Evolutionary conservation across 768 basidiomycete species (phyloP), one percentile per base, ranked within the genome.

Genomic region (Tricholoma sp.): DNA sequence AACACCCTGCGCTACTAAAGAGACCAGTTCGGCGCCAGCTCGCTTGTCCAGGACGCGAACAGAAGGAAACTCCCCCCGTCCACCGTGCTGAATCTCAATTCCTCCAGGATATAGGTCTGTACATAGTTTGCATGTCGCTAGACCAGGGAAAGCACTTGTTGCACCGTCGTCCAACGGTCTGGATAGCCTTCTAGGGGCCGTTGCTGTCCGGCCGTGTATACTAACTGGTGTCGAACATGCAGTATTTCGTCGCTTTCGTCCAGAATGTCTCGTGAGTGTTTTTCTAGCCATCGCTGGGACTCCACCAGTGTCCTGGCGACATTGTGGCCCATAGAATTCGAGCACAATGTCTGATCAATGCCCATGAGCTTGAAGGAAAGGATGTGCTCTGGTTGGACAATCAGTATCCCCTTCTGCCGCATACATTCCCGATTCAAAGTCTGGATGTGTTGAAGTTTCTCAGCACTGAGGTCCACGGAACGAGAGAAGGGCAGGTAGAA

Each of bases 351-450:
- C n/a, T 42, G 17, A 53, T 83, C 75, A 18, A 81, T 65, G 3
- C 69, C 72, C 71, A 78, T 74, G 15, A 83, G 68, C 58, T 74
- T 72, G 56, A 79, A 77, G 0, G 82, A 83, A 3, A 83, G 69
- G 10, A 81, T 66, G 29, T 84, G 79, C 47, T 83, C 81, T 0
- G 82, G 83, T 48, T 83, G 82, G 8, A 70, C 56, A 0, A 84
- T 66, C 12, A 82, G 62, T n/a, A 84, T 61, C 0, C 82, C 82
- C 8, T 69, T 63, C n/a, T 64, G 63, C 0, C 52, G 52, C 58
- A 66, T 68, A 53, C 82, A 84, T 44, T 72, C 68, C 28, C 64
- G 54, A 59, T 76, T 71, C 5, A 83, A 42, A 5, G 50, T 24
- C 6, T 55, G 61, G 12, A 81, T 69, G 6, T 48, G 49, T 1